These are phyloP conservation scores for Nothophytophthora sp. DNA, from an alignment of 352 stramenopile genomes.

Conservation along the genomic window DNA sequence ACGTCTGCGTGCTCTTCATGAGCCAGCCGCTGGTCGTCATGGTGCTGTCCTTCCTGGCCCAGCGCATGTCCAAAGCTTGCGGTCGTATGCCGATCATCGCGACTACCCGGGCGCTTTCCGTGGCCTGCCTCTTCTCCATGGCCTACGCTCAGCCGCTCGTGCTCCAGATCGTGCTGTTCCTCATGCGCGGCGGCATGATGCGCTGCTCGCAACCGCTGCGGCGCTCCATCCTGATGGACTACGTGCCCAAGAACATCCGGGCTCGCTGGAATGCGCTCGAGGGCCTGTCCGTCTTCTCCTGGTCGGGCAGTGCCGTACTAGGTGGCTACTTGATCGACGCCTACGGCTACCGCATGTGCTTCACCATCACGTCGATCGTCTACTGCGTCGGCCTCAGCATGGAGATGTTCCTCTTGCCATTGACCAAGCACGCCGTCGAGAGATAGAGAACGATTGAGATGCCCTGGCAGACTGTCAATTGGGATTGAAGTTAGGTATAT, in stretches of 20 bases:
- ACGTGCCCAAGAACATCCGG: constrained; percentile 70
- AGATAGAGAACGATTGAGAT: constrained; percentile 22
- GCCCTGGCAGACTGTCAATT: too few species aligned
- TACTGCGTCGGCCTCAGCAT: constrained; percentile 58
- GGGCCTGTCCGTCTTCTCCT: constrained; percentile 76
- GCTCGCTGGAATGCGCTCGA: constrained; percentile 80
- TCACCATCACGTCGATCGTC: constrained; percentile 77
- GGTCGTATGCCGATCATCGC: constrained; percentile 80
- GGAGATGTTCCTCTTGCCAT: constrained; percentile 60
- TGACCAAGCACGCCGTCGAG: constrained; percentile 63
- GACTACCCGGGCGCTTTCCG: constrained; percentile 55
- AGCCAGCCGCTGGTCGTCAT: constrained; percentile 71
- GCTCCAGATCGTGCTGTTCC: constrained; percentile 69
- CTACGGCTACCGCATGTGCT: constrained; percentile 78
- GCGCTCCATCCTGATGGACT: constrained; percentile 81
- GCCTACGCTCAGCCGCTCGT: constrained; percentile 51
- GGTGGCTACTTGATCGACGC: constrained; percentile 78
- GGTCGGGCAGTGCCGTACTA: constrained; percentile 77
- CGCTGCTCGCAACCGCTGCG: constrained; percentile 80
- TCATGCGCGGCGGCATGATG: constrained; percentile 83
- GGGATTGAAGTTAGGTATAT: too few species aligned
- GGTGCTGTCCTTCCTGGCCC: constrained; percentile 53
- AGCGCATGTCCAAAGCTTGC: constrained; percentile 48
- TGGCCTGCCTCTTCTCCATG: constrained; percentile 69
- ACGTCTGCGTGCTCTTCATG: constrained; percentile 70